Evolutionary conservation across 2,329 filamentous ascomycete genomes (phyloP).

Genomic region (Trichoderma polysporum): DNA sequence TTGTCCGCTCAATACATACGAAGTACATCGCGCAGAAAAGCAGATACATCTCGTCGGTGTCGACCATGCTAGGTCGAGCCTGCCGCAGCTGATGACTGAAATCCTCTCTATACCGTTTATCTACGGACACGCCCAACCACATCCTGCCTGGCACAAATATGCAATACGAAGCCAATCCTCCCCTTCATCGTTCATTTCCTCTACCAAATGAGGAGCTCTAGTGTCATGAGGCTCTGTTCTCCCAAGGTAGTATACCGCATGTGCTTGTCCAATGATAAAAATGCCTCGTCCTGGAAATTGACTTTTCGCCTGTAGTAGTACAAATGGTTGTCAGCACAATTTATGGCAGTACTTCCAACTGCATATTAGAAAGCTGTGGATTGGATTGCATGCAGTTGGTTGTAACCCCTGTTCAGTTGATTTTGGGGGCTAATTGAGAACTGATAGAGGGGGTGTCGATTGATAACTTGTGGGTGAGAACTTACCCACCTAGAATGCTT

Average conservation of each 20-base stretch:
- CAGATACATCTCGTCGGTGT: not conserved
- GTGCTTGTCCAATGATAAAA: constrained; percentile 1
- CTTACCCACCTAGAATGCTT: not conserved
- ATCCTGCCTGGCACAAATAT: not conserved
- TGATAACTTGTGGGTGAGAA: not conserved
- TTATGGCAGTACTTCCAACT: not conserved
- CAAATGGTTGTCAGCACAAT: not conserved
- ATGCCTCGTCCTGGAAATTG: not conserved
- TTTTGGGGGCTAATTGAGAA: not conserved
- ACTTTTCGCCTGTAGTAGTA: not conserved
- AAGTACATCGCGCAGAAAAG: not conserved
- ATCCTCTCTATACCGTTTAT: not conserved
- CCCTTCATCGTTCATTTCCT: not conserved
- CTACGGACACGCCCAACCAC: not conserved
- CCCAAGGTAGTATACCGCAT: not conserved
- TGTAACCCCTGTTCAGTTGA: not conserved
- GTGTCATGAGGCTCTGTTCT: constrained; percentile 5
- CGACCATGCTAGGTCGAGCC: not conserved
- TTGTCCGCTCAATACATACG: not conserved
- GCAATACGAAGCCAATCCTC: not conserved
- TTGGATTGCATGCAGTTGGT: not conserved
- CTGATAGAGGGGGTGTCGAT: not conserved
- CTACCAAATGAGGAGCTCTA: not conserved
- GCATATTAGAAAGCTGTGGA: not conserved
- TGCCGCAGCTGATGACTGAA: not conserved